Base-by-base conservation (phyloP, 2,329 filamentous ascomycete genomes). In the Monosporascus sp. region DNA sequence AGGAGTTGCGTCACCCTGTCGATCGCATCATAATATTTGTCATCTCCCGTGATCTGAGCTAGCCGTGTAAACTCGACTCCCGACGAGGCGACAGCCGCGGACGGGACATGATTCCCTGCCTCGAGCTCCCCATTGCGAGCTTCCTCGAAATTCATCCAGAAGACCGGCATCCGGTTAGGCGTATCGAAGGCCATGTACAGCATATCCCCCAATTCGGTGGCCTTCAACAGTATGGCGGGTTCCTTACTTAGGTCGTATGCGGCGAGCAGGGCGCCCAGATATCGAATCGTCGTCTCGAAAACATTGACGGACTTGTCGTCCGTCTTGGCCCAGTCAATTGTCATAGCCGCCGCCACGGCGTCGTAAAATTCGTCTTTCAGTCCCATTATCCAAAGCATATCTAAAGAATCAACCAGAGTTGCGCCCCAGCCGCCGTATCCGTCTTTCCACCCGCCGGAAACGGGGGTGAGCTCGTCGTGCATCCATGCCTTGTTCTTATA, bases 1-100 rank as follows among this genome's bases (percentile, higher is more conserved):
- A 95, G 76, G 22, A 85, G 80, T 53, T 86, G 79, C 8, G 87
- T 89, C 48, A 95, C 82, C 9, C 88, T 80, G 53, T 86, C 85
- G 52, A 91, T 80, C 1, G 88, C 89, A 65, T 92, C 89, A 64
- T 86, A 90, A 69, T 87, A 91, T 61, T 84, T 88, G 52, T 78
- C 68, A 54, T 89, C 75, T 51, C 81, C 82, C 0, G 87, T 89
- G 52, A 91, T 72, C 65, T 90, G 86, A 5, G 85, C 78, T 45
- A 91, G 70, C 7, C 86, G 77, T 4, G 84, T 89, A 65, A 91
- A 89, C 63, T 91, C 87, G 57, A 91, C 68, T 4, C 79, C 83
- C 45, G 89, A 74, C 4, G 85, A 88, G 15, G 85, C 85, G 2
- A 71, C 67, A 1, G 67, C 64, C 0, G 73, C 71, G 3, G 70